Evolutionary conservation across 768 basidiomycete genomes (phyloP), one percentile per base, ranked within the genome.

Genomic region (Termitomyces bulborhizus): DNA sequence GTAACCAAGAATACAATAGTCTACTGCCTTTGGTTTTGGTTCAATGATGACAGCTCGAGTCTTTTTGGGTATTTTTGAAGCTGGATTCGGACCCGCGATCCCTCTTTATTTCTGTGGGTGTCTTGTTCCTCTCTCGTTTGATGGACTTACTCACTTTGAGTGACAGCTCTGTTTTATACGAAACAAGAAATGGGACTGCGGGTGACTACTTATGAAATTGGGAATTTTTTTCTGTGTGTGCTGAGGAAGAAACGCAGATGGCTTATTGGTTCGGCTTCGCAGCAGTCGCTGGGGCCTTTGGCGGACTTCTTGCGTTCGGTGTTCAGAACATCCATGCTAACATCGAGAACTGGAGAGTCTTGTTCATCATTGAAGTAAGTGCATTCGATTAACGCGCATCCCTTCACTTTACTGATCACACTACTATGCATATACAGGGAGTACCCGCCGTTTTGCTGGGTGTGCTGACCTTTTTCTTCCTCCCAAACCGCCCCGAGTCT

Each of bases 211-310:
- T 48, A 48, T 34, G 18, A 26, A 18, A 18, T 29, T 32, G 1
- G 27, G 2, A 26, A 8, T n/a, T 18, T 43, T 43, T 44, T 47
- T 7, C 3, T 13, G 4, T 6, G 3, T 24, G n/a, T 34, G 43
- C 40, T 56, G 11, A 59, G 16, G 46, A n/a, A 31, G 4, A 47
- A 18, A 21, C 36, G 18, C 53, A 79, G 71, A 79, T 86, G 78
- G 88, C 86, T 1, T 82, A 88, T 62, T 90, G 88, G 86, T 92
- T 90, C 57, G 86, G 86, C 8, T 92, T 90, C 64, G 88, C 90
- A 4, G 88, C 90, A 3, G 81, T 90, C 4, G 87, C 90, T 4
- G 90, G 90, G 24, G 90, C 90, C 5, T 92, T 92, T 57, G 88
- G 89, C 13, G 90, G 90, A n/a, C 70, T 91, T 44, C 80, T 93